Base-by-base conservation (phyloP, 768 basidiomycete species). In the Tulasnella calospora region DNA sequence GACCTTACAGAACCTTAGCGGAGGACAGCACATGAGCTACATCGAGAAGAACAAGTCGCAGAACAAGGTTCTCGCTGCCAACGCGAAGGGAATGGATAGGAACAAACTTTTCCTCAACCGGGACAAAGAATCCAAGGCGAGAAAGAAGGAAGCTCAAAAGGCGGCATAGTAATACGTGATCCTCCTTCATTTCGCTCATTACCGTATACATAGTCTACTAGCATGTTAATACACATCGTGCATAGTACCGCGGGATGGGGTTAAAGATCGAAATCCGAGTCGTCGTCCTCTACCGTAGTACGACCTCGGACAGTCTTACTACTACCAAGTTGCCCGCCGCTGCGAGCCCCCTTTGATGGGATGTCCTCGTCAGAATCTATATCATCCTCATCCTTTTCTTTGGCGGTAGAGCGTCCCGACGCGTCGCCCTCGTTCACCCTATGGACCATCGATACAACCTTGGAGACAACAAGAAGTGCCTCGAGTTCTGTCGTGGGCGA, bases 11-110 rank as follows among this genome's bases (percentile, higher is more conserved):
- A 92, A 94, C 46, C 87, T 97, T 81, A 94, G 93, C 83, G 95
- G 95, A 41, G 94, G 90, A 5, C 93, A 94, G 81, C 94, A 94
- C 82, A 95, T 96, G 94, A 94, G 93, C 71, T 96, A 96, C 82
- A 88, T 94, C 71, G 95, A 96, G 85, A 92, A 94, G 84, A 95
- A 96, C 86, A 94, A 94, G 84, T 92, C 92, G 30, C 93, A 91
- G 73, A 96, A 96, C 88, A 93, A 92, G 87, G 78, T 79, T 35
- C 79, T 83, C 40, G 80, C 82, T 4, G 82, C 81, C 73, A 83
- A 83, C 7, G 23, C 71, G 36, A 80, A 79, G 13, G 72, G 74
- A 17, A 71, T 76, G 72, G 74, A 77, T 72, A 78, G 82, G 51
- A 80, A 82, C 80, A 81, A 81, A 74, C 79, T 84, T 17, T 84